Conservation (phyloP, 2,329 filamentous ascomycete genomes). For the Calonectria honghensis region DNA sequence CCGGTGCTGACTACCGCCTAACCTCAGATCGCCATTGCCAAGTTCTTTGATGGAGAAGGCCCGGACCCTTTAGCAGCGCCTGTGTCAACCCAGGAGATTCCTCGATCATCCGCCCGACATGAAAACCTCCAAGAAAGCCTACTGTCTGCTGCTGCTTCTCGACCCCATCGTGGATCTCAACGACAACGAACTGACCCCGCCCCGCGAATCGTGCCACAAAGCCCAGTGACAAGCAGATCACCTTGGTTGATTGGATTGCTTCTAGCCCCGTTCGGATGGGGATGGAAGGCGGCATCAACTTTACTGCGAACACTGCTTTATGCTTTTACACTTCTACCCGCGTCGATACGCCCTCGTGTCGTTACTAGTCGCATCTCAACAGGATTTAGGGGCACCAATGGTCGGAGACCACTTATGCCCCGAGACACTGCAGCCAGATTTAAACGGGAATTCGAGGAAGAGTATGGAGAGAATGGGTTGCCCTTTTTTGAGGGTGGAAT, state of each 20-base stretch:
- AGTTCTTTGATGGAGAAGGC: slow-evolving; percentile 97
- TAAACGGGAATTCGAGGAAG: slow-evolving; percentile 94
- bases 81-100: slow-evolving; percentile 77
- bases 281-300: slow-evolving; percentile 82
- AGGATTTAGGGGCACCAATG: slow-evolving; percentile 76
- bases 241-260: slow-evolving; percentile 86
- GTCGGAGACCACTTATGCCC: slow-evolving; percentile 85
- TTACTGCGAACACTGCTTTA: slow-evolving; percentile 84
- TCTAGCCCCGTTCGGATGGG: slow-evolving; percentile 86
- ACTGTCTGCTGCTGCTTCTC: slow-evolving; percentile 55
- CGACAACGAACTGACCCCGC: slow-evolving; percentile 76
- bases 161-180: slow-evolving; percentile 50
- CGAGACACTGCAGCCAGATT: slow-evolving; percentile 92
- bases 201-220: slow-evolving; percentile 88
- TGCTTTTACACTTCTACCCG: slow-evolving; percentile 87
- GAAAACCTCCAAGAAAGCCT: slow-evolving; percentile 84
- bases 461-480: slow-evolving; percentile 84
- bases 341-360: slow-evolving; percentile 73
- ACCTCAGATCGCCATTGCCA: slow-evolving; percentile 87
- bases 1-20: slow-evolving; percentile 22
- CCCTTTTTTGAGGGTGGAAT: slow-evolving; percentile 93
- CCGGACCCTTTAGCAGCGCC: slow-evolving; percentile 88
- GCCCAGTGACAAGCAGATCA: slow-evolving; percentile 80
- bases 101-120: slow-evolving; percentile 77
- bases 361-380: slow-evolving; percentile 72